Conservation (phyloP, 2,329 filamentous ascomycete genomes). For the Sarocladium kiliense region DNA sequence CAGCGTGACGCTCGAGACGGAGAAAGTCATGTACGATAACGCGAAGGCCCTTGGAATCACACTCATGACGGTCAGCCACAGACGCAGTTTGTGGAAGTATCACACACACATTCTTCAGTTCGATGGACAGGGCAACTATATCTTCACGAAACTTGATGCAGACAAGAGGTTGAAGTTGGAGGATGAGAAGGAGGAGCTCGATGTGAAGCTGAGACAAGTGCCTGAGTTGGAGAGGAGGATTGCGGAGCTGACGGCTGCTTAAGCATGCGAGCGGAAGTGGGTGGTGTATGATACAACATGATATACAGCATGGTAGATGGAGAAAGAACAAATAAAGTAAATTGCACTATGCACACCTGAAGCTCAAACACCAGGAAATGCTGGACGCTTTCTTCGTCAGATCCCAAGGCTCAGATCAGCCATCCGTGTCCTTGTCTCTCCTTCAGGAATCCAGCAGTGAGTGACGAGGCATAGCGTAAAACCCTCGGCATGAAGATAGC, state of each 20-base stretch:
- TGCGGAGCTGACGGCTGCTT: constrained; percentile 59
- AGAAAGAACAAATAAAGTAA: neutral
- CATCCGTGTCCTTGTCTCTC: constrained; percentile 36
- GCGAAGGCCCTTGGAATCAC: constrained; percentile 90
- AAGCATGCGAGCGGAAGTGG: constrained; percentile 8
- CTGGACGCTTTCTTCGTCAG: too few species aligned
- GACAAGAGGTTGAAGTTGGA: constrained; percentile 80
- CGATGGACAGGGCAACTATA: constrained; percentile 85
- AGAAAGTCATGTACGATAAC: constrained; percentile 95
- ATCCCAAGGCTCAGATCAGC: too few species aligned
- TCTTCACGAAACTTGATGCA: constrained; percentile 87
- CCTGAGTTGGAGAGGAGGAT: constrained; percentile 84
- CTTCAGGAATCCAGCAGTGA: constrained; percentile 28
- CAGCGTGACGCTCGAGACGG: constrained; percentile 89
- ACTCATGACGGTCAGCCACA: constrained; percentile 92
- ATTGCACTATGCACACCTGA: constrained; percentile 17
- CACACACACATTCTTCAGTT: constrained; percentile 94
- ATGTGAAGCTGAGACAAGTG: constrained; percentile 76
- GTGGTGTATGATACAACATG: neutral
- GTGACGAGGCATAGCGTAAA: constrained; percentile 52
- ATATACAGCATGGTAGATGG: constrained; percentile 1
- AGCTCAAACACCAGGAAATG: too few species aligned
- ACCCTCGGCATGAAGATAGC: too few species aligned
- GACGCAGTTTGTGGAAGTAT: constrained; percentile 92
- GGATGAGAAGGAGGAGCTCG: constrained; percentile 94